Evolutionary conservation across 192 early-diverging fungal genomes (phyloP).

Genomic region (Entomortierella beljakovae): DNA sequence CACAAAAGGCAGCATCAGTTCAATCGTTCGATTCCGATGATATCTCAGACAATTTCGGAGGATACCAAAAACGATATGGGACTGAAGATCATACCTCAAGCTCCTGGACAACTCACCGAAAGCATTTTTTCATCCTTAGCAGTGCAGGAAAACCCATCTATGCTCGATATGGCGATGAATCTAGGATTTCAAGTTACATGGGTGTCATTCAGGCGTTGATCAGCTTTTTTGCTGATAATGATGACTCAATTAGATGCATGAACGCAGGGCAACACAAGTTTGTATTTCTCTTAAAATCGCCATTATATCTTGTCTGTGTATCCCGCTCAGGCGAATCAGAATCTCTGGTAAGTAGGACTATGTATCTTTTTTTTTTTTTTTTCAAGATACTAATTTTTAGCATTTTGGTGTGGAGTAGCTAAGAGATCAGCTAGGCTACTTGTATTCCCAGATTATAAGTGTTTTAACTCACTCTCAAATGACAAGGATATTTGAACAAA

Average conservation of each 20-base stretch:
- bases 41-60: slow-evolving; percentile 52
- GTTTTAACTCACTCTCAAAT: slow-evolving; percentile 85
- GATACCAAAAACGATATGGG: slow-evolving; percentile 41
- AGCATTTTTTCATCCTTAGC: slow-evolving; percentile 94
- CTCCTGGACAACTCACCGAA: slow-evolving; percentile 69
- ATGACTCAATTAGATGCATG: slow-evolving; percentile 78
- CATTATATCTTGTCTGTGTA: slow-evolving; percentile 88
- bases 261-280: slow-evolving; percentile 79
- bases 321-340: slow-evolving; percentile 85
- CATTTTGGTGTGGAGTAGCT: slow-evolving; percentile 60
- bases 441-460: slow-evolving; percentile 89
- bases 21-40: slow-evolving; percentile 50
- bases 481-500: slow-evolving; percentile 86
- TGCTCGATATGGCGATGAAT: slow-evolving; percentile 92
- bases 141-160: slow-evolving; percentile 97
- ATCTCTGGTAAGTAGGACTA: slow-evolving; percentile 57
- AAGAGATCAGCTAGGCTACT: slow-evolving; percentile 78
- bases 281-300: slow-evolving; percentile 84
- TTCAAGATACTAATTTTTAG: neutral
- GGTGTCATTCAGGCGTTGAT: slow-evolving; percentile 92
- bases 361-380: neutral
- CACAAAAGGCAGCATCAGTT: slow-evolving; percentile 22
- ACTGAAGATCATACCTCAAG: slow-evolving; percentile 49
- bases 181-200: slow-evolving; percentile 87
- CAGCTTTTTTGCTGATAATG: slow-evolving; percentile 84